Percentiles rank a stretch among this genome's conserved stretches.
Evolutionary conservation across 2,329 filamentous ascomycete species (phyloP).

Genomic region (Aaosphaeria arxii): DNA sequence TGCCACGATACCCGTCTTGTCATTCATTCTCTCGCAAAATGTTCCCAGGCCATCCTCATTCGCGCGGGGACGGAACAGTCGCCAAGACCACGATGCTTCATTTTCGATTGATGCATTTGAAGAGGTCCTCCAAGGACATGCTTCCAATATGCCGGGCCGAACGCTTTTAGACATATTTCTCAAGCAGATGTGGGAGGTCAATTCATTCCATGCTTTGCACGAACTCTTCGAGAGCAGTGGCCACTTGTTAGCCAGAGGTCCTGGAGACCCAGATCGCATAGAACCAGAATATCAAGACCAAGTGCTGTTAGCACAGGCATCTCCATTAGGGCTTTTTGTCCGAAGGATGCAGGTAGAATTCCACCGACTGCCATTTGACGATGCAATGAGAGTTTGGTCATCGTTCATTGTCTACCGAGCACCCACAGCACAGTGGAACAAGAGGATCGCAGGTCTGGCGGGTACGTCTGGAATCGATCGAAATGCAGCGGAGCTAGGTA

Average conservation of each 20-base stretch:
- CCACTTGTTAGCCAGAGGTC: conserved; percentile 36
- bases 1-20: conserved; percentile 72
- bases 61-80: conserved; percentile 13
- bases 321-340: conserved; percentile 79
- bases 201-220: conserved; percentile 78
- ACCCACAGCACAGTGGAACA: conserved; percentile 65
- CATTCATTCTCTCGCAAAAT: conserved; percentile 73
- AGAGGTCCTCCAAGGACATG: conserved; percentile 42
- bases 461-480: conserved; percentile 49
- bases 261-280: conserved; percentile 28
- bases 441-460: conserved; percentile 30
- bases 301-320: conserved; percentile 67
- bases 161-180: conserved; percentile 88
- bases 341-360: conserved; percentile 77
- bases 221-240: conserved; percentile 66
- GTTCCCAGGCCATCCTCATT: conserved; percentile 37
- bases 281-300: conserved; percentile 24
- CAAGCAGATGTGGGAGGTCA: conserved; percentile 75
- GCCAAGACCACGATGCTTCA: conserved; percentile 34
- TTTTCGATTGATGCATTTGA: conserved; percentile 44
- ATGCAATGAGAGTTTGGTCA: conserved; percentile 76
- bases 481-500: conserved; percentile 58
- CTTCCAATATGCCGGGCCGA: conserved; percentile 64
- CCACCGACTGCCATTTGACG: conserved; percentile 73
- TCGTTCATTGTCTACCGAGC: conserved; percentile 78